Percentiles rank a stretch among this genome's conserved stretches.
phyloP scores from a whole-genome alignment of 2,329 filamentous ascomycete species.

The Spiromastix sp. region DNA sequence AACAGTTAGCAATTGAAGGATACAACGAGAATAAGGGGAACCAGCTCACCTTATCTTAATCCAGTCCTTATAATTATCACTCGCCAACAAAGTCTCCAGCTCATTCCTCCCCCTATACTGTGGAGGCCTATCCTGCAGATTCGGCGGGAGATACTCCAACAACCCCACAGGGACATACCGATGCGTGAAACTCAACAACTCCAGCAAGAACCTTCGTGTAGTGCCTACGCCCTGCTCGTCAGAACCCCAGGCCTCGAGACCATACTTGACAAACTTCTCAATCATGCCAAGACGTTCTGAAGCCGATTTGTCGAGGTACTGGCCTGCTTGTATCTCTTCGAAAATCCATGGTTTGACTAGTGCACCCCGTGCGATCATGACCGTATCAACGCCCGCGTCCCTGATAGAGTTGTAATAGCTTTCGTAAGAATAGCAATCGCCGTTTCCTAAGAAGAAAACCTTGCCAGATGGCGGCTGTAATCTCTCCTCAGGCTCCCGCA shows the following conservation, averaged over 20 bases:
- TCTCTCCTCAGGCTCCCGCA: conserved; percentile 63
- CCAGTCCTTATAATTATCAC: conserved; percentile 92
- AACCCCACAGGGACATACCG: conserved; percentile 86
- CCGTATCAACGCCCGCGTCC: conserved; percentile 72
- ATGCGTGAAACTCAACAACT: conserved; percentile 90
- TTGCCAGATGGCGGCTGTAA: conserved; percentile 59
- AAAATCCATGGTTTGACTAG: conserved; percentile 98
- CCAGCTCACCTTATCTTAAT: conserved; percentile 82
- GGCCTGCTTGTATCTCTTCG: conserved; percentile 83
- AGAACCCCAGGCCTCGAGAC: conserved; percentile 87
- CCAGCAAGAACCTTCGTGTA: conserved; percentile 82
- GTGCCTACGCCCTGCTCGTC: conserved; percentile 89
- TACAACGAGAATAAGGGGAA: conserved; percentile 4
- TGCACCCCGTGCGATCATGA: conserved; percentile 94
- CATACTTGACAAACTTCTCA: conserved; percentile 82
- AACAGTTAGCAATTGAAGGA: conserved; percentile 1
- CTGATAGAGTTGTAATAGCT: conserved; percentile 75
- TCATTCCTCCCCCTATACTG: conserved; percentile 77
- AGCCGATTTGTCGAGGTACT: conserved; percentile 92
- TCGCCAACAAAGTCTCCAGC: conserved; percentile 84
- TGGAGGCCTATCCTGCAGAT: conserved; percentile 79
- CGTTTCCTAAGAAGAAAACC: conserved; percentile 91
- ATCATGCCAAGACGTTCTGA: conserved; percentile 75
- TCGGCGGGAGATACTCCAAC: conserved; percentile 78
- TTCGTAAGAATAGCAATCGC: conserved; percentile 86